Evolutionary conservation across 176 grass and related monocot genomes (phyloP).

Genomic region (Melocanna baccifera): DNA sequence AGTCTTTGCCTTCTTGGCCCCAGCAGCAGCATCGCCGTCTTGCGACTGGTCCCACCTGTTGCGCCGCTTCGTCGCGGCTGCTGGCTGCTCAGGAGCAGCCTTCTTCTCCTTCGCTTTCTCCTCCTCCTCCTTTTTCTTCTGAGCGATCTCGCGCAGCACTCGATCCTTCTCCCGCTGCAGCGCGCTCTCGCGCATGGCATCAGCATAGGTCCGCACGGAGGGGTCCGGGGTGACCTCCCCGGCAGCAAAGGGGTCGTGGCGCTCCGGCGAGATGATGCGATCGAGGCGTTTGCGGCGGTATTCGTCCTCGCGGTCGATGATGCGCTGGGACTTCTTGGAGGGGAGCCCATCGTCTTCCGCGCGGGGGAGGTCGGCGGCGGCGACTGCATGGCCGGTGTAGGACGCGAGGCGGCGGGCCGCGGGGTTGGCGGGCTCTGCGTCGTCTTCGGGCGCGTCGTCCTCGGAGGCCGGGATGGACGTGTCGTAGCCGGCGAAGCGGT

Average conservation of each 20-base stretch:
- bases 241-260: conserved; percentile 76
- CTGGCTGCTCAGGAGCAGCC: conserved; percentile 38
- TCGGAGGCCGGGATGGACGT: conserved; percentile 87
- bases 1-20: conserved; percentile 59
- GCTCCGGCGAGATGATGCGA: conserved; percentile 81
- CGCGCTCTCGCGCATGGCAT: conserved; percentile 72
- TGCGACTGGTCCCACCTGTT: conserved; percentile 98
- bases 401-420: conserved; percentile 63
- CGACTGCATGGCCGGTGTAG: conserved; percentile 69
- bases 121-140: conserved; percentile 93
- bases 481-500: conserved; percentile 88
- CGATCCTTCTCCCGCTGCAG: conserved; percentile 76
- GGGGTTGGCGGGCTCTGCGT: conserved; percentile 36
- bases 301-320: conserved; percentile 94
- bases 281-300: conserved; percentile 69
- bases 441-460: conserved; percentile 54
- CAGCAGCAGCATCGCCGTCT: conserved; percentile 46
- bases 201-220: conserved; percentile 67
- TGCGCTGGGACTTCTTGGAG: conserved; percentile 56
- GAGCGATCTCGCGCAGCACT: conserved; percentile 59
- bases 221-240: conserved; percentile 90
- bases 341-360: conserved; percentile 58
- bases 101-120: conserved; percentile 65
- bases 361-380: conserved; percentile 65
- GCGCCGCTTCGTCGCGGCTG: conserved; percentile 51